These are phyloP conservation scores for Boletus fagicola DNA, from an alignment of 768 basidiomycete species.

Conservation along the genomic window DNA sequence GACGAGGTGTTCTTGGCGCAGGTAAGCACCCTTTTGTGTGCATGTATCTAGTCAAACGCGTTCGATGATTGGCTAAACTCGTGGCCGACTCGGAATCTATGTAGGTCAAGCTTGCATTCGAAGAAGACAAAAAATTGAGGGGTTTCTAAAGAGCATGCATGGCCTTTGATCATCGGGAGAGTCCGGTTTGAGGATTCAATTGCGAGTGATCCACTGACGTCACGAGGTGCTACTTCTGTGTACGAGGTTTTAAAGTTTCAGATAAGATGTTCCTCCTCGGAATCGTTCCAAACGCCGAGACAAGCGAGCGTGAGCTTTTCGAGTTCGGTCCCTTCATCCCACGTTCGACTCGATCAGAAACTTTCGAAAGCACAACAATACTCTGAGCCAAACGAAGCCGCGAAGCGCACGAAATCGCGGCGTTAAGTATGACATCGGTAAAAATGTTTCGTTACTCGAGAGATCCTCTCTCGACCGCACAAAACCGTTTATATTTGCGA, in stretches of 20 bases:
- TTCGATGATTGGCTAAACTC: slow-evolving; percentile 1
- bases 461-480: neutral
- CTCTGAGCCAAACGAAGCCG: neutral
- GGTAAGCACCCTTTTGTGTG: slow-evolving; percentile 34
- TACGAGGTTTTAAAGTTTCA: no score
- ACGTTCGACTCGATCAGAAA: neutral
- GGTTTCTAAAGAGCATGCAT: slow-evolving; percentile 5
- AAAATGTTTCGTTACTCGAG: neutral
- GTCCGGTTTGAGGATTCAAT: neutral
- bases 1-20: slow-evolving; percentile 62
- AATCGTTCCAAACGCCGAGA: neutral
- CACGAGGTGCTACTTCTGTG: neutral
- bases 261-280: neutral
- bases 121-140: slow-evolving; percentile 39
- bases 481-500: neutral
- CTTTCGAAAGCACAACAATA: neutral
- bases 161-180: neutral
- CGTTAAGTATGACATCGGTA: neutral
- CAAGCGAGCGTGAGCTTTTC: neutral
- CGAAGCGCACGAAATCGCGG: neutral
- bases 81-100: neutral
- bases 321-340: neutral
- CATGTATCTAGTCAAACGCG: neutral
- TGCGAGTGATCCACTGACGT: no score
- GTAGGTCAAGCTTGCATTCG: slow-evolving; percentile 50